Percentiles rank a stretch among this genome's conserved stretches.
Conservation (phyloP, 805 yeast genomes). For the Ogataea neopini region DNA sequence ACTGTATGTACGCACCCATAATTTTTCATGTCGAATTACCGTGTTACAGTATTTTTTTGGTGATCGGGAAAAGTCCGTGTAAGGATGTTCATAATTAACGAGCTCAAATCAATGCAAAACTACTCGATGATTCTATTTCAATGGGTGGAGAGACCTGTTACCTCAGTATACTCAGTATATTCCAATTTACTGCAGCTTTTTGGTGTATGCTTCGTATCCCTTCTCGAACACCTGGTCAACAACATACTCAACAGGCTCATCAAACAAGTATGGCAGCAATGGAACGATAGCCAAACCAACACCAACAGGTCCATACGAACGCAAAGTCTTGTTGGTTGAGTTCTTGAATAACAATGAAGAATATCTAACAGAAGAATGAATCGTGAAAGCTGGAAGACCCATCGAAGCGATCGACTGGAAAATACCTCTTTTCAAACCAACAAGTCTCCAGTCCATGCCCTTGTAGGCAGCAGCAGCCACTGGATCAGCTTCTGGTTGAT, state of each 20-base stretch:
- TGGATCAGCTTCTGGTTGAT: slow-evolving; percentile 42
- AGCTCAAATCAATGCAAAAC: too few relatives aligned
- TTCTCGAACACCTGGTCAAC: slow-evolving; percentile 62
- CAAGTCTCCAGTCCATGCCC: slow-evolving; percentile 67
- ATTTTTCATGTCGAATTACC: background rate
- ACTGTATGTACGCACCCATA: background rate
- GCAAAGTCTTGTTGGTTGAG: slow-evolving; percentile 46
- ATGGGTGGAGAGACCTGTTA: too few relatives aligned
- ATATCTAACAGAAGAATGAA: slow-evolving; percentile 73
- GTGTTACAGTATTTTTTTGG: too few relatives aligned
- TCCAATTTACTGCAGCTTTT: slow-evolving; percentile 9
- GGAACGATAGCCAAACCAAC: slow-evolving; percentile 79
- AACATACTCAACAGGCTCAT: slow-evolving; percentile 76
- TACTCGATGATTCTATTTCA: too few relatives aligned
- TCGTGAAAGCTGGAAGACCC: slow-evolving; percentile 87
- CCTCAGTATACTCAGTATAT: background rate
- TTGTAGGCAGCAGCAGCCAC: slow-evolving; percentile 38
- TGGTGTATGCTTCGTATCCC: slow-evolving; percentile 38
- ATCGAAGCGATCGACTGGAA: slow-evolving; percentile 82
- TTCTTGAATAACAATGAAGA: slow-evolving; percentile 64
- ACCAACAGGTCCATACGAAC: slow-evolving; percentile 76
- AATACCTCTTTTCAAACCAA: slow-evolving; percentile 67
- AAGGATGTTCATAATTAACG: too few relatives aligned
- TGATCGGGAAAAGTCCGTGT: too few relatives aligned
- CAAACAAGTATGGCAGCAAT: slow-evolving; percentile 72